phyloP scores from a whole-genome alignment of 2,329 filamentous ascomycete species.

The Diplodia corticola region DNA sequence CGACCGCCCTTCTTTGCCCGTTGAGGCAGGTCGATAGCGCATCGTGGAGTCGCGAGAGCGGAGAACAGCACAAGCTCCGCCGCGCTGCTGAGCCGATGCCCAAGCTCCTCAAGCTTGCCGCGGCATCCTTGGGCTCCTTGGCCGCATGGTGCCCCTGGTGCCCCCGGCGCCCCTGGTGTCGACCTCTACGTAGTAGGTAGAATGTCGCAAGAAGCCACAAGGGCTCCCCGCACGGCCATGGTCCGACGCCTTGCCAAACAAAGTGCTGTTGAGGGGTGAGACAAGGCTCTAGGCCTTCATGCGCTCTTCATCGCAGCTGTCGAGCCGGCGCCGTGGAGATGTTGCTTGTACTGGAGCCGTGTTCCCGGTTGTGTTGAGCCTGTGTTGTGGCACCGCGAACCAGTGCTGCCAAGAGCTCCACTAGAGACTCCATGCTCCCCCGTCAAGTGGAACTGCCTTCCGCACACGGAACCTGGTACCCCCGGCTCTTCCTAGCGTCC shows the following conservation, averaged over 20 bases:
- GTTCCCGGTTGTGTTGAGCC: neutral
- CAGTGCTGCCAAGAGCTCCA: neutral
- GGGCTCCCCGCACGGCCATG: neutral
- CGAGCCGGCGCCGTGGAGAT: neutral
- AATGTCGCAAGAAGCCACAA: neutral
- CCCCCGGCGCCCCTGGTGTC: too few species aligned
- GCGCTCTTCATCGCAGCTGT: neutral
- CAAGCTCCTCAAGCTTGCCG: slow-evolving; percentile 11
- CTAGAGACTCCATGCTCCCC: neutral
- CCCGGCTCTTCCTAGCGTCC: neutral
- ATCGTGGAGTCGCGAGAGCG: slow-evolving; percentile 1
- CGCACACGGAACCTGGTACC: slow-evolving; percentile 2
- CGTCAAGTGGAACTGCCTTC: neutral
- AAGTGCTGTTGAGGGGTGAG: neutral
- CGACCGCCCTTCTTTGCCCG: neutral
- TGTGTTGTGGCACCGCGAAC: neutral
- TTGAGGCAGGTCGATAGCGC: slow-evolving; percentile 15
- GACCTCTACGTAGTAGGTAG: too few species aligned
- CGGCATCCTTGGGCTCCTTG: neutral
- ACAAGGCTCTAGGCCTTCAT: neutral
- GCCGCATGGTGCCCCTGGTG: neutral
- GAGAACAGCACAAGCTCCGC: slow-evolving; percentile 9
- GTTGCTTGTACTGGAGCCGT: neutral
- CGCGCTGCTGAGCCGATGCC: neutral
- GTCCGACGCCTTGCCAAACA: neutral